phyloP scores from a whole-genome alignment of 1,284 basidiomycete genomes.

The Crepidotus sp. region DNA sequence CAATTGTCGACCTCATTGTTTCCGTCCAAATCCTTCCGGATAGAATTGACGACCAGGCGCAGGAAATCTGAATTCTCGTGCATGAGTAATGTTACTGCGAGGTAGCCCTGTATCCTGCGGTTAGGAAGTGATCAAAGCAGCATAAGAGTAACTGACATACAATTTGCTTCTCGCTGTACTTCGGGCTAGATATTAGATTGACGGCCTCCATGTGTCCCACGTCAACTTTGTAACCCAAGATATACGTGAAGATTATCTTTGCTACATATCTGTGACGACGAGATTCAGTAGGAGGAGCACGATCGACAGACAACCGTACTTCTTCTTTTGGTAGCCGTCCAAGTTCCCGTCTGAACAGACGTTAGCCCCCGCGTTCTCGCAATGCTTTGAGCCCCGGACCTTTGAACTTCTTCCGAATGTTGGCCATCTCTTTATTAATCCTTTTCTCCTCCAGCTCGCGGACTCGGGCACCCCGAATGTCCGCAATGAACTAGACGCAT shows the following conservation, averaged over 20 bases:
- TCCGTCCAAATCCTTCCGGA: slow-evolving; percentile 94
- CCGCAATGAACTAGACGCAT: slow-evolving; percentile 85
- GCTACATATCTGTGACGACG: slow-evolving; percentile 63
- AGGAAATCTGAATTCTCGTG: slow-evolving; percentile 98
- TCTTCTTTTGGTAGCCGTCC: slow-evolving; percentile 98
- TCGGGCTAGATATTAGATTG: slow-evolving; percentile 90
- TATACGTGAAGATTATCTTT: slow-evolving; percentile 99
- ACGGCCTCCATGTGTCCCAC: slow-evolving; percentile 99
- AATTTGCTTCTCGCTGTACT: slow-evolving; percentile 99
- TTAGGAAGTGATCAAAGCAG: slow-evolving; percentile 1
- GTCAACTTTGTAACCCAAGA: slow-evolving; percentile 97
- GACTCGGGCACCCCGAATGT: slow-evolving; percentile 87
- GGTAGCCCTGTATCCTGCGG: slow-evolving; percentile 66
- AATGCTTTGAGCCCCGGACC: slow-evolving; percentile 33
- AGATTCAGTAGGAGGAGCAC: slow-evolving; percentile 11
- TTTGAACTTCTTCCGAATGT: slow-evolving; percentile 98
- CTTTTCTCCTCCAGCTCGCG: slow-evolving; percentile 91
- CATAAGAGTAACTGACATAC: slow-evolving; percentile 41
- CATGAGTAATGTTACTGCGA: slow-evolving; percentile 95
- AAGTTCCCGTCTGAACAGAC: slow-evolving; percentile 75
- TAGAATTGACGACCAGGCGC: slow-evolving; percentile 93
- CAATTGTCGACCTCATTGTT: slow-evolving; percentile 95
- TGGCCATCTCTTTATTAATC: slow-evolving; percentile 99
- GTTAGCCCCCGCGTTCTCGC: not conserved
- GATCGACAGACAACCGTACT: slow-evolving; percentile 47